Conservation (phyloP, 139 green algal species). For the Chlamydomonas incerta region DNA sequence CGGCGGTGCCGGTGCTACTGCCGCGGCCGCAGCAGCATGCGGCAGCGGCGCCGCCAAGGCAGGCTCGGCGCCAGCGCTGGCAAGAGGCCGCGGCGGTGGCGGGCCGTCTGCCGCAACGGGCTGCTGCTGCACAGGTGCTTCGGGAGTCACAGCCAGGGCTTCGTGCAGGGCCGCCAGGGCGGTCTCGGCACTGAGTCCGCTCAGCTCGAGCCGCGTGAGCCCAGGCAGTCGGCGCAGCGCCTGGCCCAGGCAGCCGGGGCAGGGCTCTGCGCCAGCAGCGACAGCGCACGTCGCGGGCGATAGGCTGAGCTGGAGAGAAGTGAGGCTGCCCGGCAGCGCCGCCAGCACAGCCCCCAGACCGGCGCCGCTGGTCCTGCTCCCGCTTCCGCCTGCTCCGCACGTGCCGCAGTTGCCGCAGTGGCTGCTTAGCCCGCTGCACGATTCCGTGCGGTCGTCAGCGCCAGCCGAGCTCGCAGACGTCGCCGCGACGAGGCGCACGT, state of each 20-base stretch:
- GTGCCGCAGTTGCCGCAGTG: neutral
- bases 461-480: neutral
- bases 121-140: too few species aligned
- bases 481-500: neutral
- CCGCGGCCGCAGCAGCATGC: neutral
- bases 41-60: neutral
- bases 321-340: conserved; percentile 2
- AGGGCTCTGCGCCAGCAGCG: neutral
- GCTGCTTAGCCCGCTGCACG: too few species aligned
- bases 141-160: too few species aligned
- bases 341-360: neutral
- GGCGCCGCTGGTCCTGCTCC: neutral
- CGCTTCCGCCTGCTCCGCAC: too few species aligned
- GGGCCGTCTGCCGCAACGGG: too few species aligned
- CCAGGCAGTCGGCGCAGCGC: conserved; percentile 3
- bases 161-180: neutral
- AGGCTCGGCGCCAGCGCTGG: too few species aligned
- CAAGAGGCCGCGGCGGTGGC: too few species aligned
- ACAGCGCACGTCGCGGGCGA: neutral
- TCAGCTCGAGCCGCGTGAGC: neutral
- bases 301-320: neutral
- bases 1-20: neutral
- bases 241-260: neutral
- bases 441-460: too few species aligned
- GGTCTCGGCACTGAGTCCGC: neutral